Conservation (phyloP, 2,329 filamentous ascomycete genomes). For the Talaromyces marneffei region DNA sequence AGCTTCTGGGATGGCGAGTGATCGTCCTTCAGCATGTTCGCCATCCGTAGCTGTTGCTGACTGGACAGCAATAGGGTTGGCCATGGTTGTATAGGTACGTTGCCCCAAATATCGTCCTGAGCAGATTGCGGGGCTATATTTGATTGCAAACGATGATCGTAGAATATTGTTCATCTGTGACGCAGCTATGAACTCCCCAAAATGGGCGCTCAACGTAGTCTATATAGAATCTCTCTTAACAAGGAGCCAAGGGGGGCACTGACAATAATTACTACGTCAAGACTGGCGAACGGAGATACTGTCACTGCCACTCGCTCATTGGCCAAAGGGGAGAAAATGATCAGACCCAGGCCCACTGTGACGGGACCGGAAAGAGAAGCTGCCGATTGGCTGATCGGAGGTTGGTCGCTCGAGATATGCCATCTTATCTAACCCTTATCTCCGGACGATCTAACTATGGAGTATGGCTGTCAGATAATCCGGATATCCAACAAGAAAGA, state of each 20-base stretch:
- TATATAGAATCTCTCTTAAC: neutral
- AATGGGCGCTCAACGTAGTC: neutral
- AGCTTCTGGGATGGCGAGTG: constrained; percentile 40
- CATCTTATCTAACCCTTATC: too few relatives aligned
- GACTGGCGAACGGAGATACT: neutral
- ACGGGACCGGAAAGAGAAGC: neutral
- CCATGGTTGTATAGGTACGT: neutral
- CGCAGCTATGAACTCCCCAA: neutral
- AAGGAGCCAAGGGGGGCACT: neutral
- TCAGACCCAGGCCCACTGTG: neutral
- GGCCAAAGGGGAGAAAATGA: neutral
- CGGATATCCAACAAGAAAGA: too few relatives aligned
- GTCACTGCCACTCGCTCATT: neutral
- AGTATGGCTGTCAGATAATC: too few relatives aligned
- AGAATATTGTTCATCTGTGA: neutral
- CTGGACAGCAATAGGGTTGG: neutral
- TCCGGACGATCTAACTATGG: neutral
- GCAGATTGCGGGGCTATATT: neutral
- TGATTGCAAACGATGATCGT: neutral
- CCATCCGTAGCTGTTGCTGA: neutral
- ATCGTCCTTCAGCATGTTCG: constrained; percentile 9
- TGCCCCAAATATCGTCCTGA: neutral
- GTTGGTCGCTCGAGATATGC: too few relatives aligned
- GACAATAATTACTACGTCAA: neutral
- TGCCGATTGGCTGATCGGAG: neutral